These are phyloP conservation scores for Colletotrichum euphorbiae DNA, from an alignment of 2,329 filamentous ascomycete genomes.

Conservation along the genomic window DNA sequence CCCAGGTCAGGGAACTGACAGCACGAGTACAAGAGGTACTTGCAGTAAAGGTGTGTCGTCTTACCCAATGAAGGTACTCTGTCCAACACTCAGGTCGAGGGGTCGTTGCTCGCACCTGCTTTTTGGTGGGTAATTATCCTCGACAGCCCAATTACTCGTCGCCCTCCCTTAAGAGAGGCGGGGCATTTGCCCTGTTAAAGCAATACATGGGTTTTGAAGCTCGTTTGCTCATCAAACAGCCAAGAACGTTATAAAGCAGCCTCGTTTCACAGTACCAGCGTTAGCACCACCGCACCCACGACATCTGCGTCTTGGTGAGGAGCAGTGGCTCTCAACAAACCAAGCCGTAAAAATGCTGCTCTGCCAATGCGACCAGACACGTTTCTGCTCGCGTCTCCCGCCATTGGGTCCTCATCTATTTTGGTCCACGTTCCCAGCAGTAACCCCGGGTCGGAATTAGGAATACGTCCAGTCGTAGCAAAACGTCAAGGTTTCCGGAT, in stretches of 20 bases:
- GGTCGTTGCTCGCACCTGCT: constrained; percentile 27
- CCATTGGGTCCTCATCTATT: constrained; percentile 32
- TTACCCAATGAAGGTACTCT: constrained; percentile 23
- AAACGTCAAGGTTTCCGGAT: not conserved
- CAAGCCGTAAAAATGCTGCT: constrained; percentile 30
- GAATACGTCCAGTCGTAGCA: not conserved
- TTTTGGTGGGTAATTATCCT: constrained; percentile 38
- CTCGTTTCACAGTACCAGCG: constrained; percentile 26
- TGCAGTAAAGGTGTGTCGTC: constrained; percentile 13
- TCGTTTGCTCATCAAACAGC: constrained; percentile 4
- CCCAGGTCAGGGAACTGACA: not conserved
- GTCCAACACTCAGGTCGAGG: not conserved
- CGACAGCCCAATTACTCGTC: constrained; percentile 23
- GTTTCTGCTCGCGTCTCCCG: constrained; percentile 27
- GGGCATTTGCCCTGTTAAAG: constrained; percentile 38
- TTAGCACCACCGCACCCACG: constrained; percentile 30
- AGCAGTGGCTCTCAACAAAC: constrained; percentile 37
- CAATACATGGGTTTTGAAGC: constrained; percentile 20
- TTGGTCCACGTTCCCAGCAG: constrained; percentile 14
- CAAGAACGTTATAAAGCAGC: constrained; percentile 24
- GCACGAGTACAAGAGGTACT: not conserved
- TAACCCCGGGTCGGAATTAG: constrained; percentile 1
- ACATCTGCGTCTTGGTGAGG: constrained; percentile 29
- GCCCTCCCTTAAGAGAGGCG: not conserved
- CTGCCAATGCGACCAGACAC: constrained; percentile 32